A percentile compares a stretch with the other conserved stretches of the same genome.
Evolutionary conservation across 2,329 filamentous ascomycete genomes (phyloP).

Genomic region (Phialophora expanda): DNA sequence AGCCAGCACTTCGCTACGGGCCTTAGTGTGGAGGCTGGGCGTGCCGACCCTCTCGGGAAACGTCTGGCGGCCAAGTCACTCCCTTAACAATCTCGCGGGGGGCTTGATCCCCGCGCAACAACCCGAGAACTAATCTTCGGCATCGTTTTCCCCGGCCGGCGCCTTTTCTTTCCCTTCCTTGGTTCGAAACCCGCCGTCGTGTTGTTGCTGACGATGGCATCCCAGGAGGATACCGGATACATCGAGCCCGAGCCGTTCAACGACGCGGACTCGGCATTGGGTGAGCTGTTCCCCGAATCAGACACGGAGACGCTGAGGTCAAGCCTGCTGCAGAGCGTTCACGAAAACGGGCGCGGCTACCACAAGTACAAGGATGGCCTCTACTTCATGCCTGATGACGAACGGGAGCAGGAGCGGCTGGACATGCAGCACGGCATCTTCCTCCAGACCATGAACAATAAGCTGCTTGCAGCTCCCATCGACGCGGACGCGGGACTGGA

Average conservation of each 20-base stretch:
- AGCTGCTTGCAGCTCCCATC: constrained; percentile 49
- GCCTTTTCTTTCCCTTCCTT: neutral
- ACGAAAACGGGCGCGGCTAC: constrained; percentile 35
- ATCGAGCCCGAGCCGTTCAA: neutral
- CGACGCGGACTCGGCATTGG: constrained; percentile 3
- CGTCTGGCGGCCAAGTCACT: neutral
- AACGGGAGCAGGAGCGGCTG: constrained; percentile 49
- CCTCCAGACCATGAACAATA: constrained; percentile 43
- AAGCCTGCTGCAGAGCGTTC: constrained; percentile 10
- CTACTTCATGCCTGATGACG: constrained; percentile 46
- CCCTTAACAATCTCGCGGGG: neutral
- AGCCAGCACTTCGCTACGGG: neutral
- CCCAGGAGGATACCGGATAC: constrained; percentile 1
- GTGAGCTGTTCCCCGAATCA: constrained; percentile 9
- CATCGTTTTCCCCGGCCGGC: neutral
- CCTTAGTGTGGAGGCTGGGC: neutral
- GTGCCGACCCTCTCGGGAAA: neutral
- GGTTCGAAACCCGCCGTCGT: neutral
- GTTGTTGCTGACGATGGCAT: neutral
- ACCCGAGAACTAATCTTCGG: constrained; percentile 3
- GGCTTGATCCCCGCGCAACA: neutral
- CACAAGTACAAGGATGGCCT: constrained; percentile 34
- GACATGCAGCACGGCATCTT: constrained; percentile 36
- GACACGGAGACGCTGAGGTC: constrained; percentile 8
- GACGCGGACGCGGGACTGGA: constrained; percentile 34